phyloP scores from a whole-genome alignment of 352 stramenopile genomes.

The Phytophthora palmivora region DNA sequence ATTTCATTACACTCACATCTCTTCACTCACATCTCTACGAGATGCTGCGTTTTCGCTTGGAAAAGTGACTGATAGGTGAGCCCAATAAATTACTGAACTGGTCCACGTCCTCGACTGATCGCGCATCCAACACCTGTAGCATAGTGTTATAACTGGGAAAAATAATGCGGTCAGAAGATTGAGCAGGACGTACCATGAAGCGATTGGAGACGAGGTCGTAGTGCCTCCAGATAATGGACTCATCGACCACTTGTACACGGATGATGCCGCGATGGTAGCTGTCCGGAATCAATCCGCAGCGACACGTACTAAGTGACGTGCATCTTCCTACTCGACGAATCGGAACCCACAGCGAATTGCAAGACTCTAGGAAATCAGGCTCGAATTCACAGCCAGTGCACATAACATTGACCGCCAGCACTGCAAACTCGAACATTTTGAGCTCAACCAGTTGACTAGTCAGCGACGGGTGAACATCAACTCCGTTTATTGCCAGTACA shows the following conservation, averaged over 20 bases:
- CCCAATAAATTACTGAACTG: slow-evolving; percentile 45
- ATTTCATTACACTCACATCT: slow-evolving; percentile 12
- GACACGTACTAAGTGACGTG: slow-evolving; percentile 58
- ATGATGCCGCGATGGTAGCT: slow-evolving; percentile 76
- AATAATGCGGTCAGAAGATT: background rate
- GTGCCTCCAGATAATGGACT: slow-evolving; percentile 78
- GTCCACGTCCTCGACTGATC: slow-evolving; percentile 38
- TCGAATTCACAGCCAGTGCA: slow-evolving; percentile 80
- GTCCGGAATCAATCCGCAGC: slow-evolving; percentile 76
- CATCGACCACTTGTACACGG: slow-evolving; percentile 72
- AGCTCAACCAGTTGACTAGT: slow-evolving; percentile 50
- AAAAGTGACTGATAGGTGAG: slow-evolving; percentile 28
- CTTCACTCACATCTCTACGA: slow-evolving; percentile 15
- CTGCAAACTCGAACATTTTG: slow-evolving; percentile 72
- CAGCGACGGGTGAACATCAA: slow-evolving; percentile 35
- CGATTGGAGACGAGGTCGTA: slow-evolving; percentile 69
- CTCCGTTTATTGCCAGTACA: slow-evolving; percentile 66
- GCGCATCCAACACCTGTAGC: slow-evolving; percentile 42
- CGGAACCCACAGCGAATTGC: slow-evolving; percentile 68
- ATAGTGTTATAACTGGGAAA: background rate
- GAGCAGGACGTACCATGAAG: slow-evolving; percentile 65
- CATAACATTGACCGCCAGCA: slow-evolving; percentile 66
- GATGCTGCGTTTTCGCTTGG: slow-evolving; percentile 45
- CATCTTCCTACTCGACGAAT: slow-evolving; percentile 65
- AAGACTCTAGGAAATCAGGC: slow-evolving; percentile 77